Conservation (phyloP, 106 monocot genomes). For the Gastrodia elata region DNA sequence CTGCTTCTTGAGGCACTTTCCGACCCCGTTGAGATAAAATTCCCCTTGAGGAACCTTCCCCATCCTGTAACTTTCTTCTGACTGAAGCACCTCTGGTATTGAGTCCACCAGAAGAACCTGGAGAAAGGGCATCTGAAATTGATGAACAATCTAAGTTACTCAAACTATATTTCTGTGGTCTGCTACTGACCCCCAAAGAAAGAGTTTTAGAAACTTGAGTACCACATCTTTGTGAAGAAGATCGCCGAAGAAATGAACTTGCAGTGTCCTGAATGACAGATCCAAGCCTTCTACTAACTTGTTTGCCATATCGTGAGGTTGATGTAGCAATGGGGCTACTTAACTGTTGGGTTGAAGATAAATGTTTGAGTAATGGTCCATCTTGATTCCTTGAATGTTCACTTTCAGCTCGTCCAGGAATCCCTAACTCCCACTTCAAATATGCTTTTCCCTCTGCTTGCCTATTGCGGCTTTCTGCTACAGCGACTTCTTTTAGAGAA, state of each 20-base stretch:
- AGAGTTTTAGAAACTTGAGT: constrained; percentile 15
- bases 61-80: constrained; percentile 24
- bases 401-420: neutral
- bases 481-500: constrained; percentile 12
- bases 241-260: constrained; percentile 21
- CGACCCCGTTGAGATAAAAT: constrained; percentile 6
- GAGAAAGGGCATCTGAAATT: constrained; percentile 31
- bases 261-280: constrained; percentile 14
- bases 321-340: constrained; percentile 5
- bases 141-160: constrained; percentile 42
- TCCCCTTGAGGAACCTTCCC: constrained; percentile 21
- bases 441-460: constrained; percentile 11
- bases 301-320: constrained; percentile 16
- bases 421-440: neutral
- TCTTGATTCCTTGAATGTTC: constrained; percentile 8
- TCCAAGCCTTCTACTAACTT: constrained; percentile 11
- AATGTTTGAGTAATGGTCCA: neutral
- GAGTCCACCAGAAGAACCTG: constrained; percentile 22
- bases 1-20: constrained; percentile 17
- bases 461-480: constrained; percentile 21
- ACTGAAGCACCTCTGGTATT: constrained; percentile 23
- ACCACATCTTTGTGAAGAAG: constrained; percentile 8
- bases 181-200: constrained; percentile 16
- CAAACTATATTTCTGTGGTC: constrained; percentile 26
- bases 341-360: constrained; percentile 6